Evolutionary conservation across 306 rosid species (phyloP), one percentile per base, ranked within the genome.

Genomic region (Adenanthera pavonina): DNA sequence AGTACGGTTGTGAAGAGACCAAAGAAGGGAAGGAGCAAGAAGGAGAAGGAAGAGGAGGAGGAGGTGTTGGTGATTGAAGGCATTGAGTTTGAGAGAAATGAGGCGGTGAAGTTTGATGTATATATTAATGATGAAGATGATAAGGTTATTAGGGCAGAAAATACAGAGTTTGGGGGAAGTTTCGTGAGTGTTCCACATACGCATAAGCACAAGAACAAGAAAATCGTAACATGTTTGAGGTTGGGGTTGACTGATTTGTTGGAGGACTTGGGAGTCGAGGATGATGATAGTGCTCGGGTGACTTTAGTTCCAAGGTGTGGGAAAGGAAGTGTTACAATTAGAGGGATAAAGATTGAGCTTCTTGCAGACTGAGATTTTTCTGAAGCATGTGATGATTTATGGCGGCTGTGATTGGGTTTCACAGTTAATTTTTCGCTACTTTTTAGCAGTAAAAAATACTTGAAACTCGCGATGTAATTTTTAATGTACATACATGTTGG

Each of bases 131-230:
- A 94, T 40, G 97, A 92, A 77, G 94, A 92, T 59, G 97, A 89
- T 17, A 72, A 1, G 51, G 77, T 75, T 4, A 80, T 81, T 1
- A 57, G 86, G 3, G 83, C 97, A 0, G 86, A 59, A 5, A 85
- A 90, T 49, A 88, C 92, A 0, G 98, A 95, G 85, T 95, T 89
- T 73, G 97, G 94, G 1, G 98, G 98, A 2, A 92, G 98, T 74
- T 95, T 90, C 81, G 95, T 95, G 79, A 95, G 33, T 30, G 91
- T 92, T 38, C 92, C 97, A 0, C 98, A 95, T 62, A 77, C 76
- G 30, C 89, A 86, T 30, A 79, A 77, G 52, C 85, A 90, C 44
- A 76, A 76, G 51, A 86, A 82, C 36, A 81, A 78, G 80, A 89
- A 78, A 35, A 51, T 65, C 0, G 76, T 33, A 0, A 94, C 94